Evolutionary conservation across 2,329 filamentous ascomycete species (phyloP).

Genomic region (Xylariaceae sp.): DNA sequence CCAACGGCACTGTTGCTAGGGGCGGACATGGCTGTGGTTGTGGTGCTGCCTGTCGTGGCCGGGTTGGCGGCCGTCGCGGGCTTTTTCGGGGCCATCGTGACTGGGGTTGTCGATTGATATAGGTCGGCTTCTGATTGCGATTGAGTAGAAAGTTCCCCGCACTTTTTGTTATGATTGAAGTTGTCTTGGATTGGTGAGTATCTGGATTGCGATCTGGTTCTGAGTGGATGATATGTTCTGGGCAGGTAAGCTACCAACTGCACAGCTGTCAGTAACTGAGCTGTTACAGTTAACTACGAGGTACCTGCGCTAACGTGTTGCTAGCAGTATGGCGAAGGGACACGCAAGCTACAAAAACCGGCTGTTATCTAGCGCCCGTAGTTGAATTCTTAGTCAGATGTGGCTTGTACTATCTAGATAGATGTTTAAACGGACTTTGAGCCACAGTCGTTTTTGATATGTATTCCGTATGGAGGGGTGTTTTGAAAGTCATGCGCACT

Average conservation of each 20-base stretch:
- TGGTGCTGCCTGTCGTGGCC: constrained; percentile 10
- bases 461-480: too few species aligned
- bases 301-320: background rate
- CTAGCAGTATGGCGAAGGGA: constrained; percentile 23
- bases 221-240: background rate
- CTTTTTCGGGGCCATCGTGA: constrained; percentile 49
- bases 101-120: background rate
- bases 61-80: constrained; percentile 31
- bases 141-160: background rate
- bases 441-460: constrained; percentile 10
- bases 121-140: constrained; percentile 4
- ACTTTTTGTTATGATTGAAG: constrained; percentile 3
- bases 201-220: constrained; percentile 7
- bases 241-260: background rate
- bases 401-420: background rate
- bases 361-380: background rate
- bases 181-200: constrained; percentile 6
- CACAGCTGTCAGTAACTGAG: background rate
- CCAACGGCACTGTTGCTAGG: constrained; percentile 27
- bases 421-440: constrained; percentile 11
- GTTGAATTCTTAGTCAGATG: background rate
- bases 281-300: background rate
- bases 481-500: too few species aligned
- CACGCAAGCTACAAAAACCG: constrained; percentile 32
- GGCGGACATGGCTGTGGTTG: constrained; percentile 23